Evolutionary conservation across 2,329 filamentous ascomycete genomes (phyloP), one percentile per base, ranked within the genome.

Genomic region (Pseudogymnoascus sp.): DNA sequence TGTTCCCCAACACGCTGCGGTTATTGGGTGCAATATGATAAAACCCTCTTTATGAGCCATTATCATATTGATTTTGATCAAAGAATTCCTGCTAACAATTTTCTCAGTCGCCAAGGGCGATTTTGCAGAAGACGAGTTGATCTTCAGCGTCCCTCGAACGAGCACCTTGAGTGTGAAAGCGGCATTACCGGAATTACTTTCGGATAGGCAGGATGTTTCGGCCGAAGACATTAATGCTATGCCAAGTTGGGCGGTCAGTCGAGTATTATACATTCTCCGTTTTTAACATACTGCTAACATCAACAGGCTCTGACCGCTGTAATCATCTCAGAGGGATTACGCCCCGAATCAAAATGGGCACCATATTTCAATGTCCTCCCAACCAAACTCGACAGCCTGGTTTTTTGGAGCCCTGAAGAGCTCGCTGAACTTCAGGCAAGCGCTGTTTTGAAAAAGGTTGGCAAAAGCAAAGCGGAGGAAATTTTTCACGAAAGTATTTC

Each of bases 341-440:
- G 59, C 62, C 59, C 64, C 23, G 62, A 70, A 56, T 73, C 72
- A 17, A 69, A 66, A 65, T 74, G 72, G 72, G 78, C 79, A 33
- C 77, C 82, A 2, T 90, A 90, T 73, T 83, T 89, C 67, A 75
- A 79, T 61, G 75, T 89, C 56, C 77, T 90, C 11, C 87, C 87
- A 19, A 72, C 73, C 62, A 70, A 76, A 7, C 88, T 90, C 70
- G 81, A 89, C 71, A 88, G 85, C 7, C 76, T 89, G 35, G 88
- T 90, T 79, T 90, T 87, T 73, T 90, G 88, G 88, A 78, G 79
- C 17, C 75, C 80, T 1, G 74, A 77, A 7, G 87, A 90, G 72
- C 77, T 90, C 11, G 75, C 76, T 7, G 78, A 86, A 70, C 78
- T 90, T 19, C 82, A 88, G 75, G 87, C 82, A 31, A 87, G 85